Evolutionary conservation across 306 rosid genomes (phyloP).

Genomic region (Corylus heterophylla): DNA sequence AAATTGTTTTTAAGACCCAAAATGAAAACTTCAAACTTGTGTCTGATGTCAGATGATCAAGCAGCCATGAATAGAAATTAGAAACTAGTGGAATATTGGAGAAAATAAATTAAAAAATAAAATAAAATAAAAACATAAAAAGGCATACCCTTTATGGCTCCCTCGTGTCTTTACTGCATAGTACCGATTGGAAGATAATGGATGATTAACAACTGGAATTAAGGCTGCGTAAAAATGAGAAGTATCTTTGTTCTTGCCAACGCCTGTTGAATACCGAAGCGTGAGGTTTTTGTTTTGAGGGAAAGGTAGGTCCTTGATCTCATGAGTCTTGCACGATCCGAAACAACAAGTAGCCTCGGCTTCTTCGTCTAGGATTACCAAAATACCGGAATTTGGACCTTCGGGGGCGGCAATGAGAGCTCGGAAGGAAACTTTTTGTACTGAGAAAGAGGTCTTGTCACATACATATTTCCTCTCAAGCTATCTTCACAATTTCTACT

Average conservation of each 20-base stretch:
- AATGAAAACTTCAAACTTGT: too few species aligned
- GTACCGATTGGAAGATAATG: conserved; percentile 51
- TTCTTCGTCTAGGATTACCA: conserved; percentile 33
- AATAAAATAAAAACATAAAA: too few species aligned
- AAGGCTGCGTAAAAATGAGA: conserved; percentile 17
- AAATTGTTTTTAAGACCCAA: too few species aligned
- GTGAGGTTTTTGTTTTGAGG: conserved; percentile 41
- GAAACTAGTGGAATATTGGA: too few species aligned
- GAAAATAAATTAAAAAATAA: too few species aligned
- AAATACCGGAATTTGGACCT: conserved; percentile 40
- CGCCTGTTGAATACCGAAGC: not conserved
- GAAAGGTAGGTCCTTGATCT: conserved; percentile 30
- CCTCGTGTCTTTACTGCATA: conserved; percentile 49
- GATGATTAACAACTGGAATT: conserved; percentile 64
- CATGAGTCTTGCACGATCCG: conserved; percentile 5
- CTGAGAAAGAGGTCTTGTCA: conserved; percentile 29
- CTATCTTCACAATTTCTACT: not conserved
- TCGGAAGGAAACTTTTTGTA: conserved; percentile 25
- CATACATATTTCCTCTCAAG: conserved; percentile 25
- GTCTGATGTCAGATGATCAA: too few species aligned
- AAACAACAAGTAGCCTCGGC: conserved; percentile 25
- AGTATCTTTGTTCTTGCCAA: not conserved
- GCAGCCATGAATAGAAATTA: too few species aligned
- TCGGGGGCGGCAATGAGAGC: conserved; percentile 26
- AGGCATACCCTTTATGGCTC: conserved; percentile 31